phyloP scores from a whole-genome alignment of 169 alveolate genomes.

The Plasmodium inui region DNA sequence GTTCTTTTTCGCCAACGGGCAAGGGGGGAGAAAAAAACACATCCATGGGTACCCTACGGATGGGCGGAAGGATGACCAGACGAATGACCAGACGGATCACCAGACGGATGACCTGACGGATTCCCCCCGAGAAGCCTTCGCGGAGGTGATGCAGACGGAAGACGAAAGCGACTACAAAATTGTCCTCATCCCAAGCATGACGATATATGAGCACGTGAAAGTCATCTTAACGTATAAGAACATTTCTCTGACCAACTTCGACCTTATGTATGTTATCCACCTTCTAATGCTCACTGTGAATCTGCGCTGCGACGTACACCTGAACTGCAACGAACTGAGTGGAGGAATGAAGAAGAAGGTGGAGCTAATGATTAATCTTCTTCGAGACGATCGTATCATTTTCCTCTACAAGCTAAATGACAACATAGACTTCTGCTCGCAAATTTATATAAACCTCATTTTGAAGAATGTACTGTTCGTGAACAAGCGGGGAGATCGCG shows the following conservation, averaged over 20 bases:
- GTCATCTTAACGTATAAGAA: constrained; percentile 43
- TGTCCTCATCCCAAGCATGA: constrained; percentile 45
- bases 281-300: constrained; percentile 48
- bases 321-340: constrained; percentile 46
- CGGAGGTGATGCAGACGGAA: background rate
- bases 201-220: constrained; percentile 65
- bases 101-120: background rate
- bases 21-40: background rate
- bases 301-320: constrained; percentile 45
- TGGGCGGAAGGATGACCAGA: background rate
- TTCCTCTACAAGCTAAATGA: constrained; percentile 69
- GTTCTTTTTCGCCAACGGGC: constrained; percentile 14
- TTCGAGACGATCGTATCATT: constrained; percentile 27
- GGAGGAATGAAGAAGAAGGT: constrained; percentile 76
- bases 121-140: background rate
- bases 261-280: constrained; percentile 43
- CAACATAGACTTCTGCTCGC: constrained; percentile 72
- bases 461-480: constrained; percentile 41
- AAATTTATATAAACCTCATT: constrained; percentile 60
- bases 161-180: constrained; percentile 23
- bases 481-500: background rate
- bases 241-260: background rate
- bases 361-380: constrained; percentile 21
- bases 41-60: background rate
- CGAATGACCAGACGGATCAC: background rate